These are phyloP conservation scores for Coniochaeta hoffmannii DNA, from an alignment of 2,329 filamentous ascomycete species.

Conservation along the genomic window DNA sequence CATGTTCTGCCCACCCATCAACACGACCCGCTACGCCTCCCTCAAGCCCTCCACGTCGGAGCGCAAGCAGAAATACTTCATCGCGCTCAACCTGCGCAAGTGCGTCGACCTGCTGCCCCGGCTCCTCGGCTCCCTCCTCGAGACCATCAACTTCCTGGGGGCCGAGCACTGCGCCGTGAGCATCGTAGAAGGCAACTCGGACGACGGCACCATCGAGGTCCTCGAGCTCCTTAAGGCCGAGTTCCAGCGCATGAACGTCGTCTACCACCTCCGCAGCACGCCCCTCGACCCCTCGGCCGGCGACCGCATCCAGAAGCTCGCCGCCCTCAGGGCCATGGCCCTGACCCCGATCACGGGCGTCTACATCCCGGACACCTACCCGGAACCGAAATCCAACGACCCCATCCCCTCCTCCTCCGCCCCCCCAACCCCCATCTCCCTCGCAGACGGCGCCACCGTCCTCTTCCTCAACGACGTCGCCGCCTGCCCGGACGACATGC, in stretches of 20 bases:
- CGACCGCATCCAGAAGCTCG: slow-evolving; percentile 36
- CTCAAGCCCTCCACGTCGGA: slow-evolving; percentile 3
- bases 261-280: slow-evolving; percentile 31
- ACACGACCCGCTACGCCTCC: slow-evolving; percentile 4
- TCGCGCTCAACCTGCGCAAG: slow-evolving; percentile 41
- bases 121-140: slow-evolving; percentile 34
- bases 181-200: slow-evolving; percentile 35
- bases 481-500: slow-evolving; percentile 39
- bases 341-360: slow-evolving; percentile 29
- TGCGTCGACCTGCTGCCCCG: slow-evolving; percentile 34
- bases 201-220: slow-evolving; percentile 34
- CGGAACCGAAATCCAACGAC: slow-evolving; percentile 1
- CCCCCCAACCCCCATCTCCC: slow-evolving; percentile 15
- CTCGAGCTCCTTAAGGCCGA: slow-evolving; percentile 19
- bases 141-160: slow-evolving; percentile 33
- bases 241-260: slow-evolving; percentile 25
- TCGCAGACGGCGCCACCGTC: slow-evolving; percentile 26
- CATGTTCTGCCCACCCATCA: slow-evolving; percentile 6
- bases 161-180: slow-evolving; percentile 33
- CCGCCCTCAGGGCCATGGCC: slow-evolving; percentile 41
- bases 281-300: slow-evolving; percentile 28
- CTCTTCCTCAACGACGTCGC: slow-evolving; percentile 44
- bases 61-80: slow-evolving; percentile 29
- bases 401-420: neutral
- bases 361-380: slow-evolving; percentile 7